phyloP scores from a whole-genome alignment of 2,329 filamentous ascomycete genomes.

The Fusarium sp. region DNA sequence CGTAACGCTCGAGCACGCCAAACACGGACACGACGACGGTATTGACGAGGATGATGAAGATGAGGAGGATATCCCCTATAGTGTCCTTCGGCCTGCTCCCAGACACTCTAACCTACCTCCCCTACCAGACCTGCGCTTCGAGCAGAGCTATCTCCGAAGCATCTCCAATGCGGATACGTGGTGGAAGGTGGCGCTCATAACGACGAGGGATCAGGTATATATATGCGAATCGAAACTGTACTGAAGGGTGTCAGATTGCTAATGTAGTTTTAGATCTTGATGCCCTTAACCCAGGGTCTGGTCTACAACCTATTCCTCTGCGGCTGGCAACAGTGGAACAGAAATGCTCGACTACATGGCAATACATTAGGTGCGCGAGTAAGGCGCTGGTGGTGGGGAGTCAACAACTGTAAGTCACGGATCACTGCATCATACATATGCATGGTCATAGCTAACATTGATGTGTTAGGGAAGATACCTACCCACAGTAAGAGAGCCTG shows the following conservation, averaged over 20 bases:
- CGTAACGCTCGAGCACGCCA: constrained; percentile 46
- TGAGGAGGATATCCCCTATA: constrained; percentile 75
- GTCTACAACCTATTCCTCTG: constrained; percentile 87
- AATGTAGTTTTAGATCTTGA: constrained; percentile 71
- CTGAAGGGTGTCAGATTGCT: background rate
- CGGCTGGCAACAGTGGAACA: constrained; percentile 94
- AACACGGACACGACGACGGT: constrained; percentile 47
- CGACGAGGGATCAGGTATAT: constrained; percentile 85
- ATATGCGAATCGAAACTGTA: background rate
- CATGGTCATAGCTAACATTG: constrained; percentile 8
- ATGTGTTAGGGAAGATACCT: constrained; percentile 71
- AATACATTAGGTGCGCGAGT: constrained; percentile 80
- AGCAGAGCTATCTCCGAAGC: constrained; percentile 97
- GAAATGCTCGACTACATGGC: constrained; percentile 80
- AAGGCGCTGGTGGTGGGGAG: constrained; percentile 93
- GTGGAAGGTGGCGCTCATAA: constrained; percentile 86
- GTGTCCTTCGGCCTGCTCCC: constrained; percentile 69
- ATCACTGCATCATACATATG: background rate
- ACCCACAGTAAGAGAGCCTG: constrained; percentile 40
- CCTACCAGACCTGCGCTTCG: constrained; percentile 92
- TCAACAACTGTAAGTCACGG: constrained; percentile 76
- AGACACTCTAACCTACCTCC: constrained; percentile 66
- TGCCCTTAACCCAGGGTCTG: constrained; percentile 89
- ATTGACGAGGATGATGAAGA: constrained; percentile 62
- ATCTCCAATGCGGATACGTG: constrained; percentile 83